Conservation (phyloP, 192 early-diverging fungal genomes). For the Radiomyces spectabilis region DNA sequence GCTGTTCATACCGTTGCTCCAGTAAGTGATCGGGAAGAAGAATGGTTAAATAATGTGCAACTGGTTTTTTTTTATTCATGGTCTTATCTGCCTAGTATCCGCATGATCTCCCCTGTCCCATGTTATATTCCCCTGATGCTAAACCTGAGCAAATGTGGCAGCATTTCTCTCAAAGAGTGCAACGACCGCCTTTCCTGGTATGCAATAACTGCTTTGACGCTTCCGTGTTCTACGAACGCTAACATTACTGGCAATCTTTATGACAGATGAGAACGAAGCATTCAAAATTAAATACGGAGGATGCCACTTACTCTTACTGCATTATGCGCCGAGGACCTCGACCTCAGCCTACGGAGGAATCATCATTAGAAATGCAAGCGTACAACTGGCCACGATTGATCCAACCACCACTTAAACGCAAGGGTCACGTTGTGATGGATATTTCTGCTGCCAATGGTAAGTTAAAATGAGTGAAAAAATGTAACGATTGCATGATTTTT, state of each 20-base stretch:
- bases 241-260: too few relatives aligned
- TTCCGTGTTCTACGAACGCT: too few relatives aligned
- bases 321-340: constrained; percentile 61
- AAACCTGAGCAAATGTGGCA: constrained; percentile 54
- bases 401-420: constrained; percentile 69
- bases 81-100: constrained; percentile 43
- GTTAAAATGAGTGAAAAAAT: background rate
- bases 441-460: constrained; percentile 44
- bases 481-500: too few relatives aligned
- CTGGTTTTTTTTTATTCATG: background rate
- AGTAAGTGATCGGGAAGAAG: constrained; percentile 28
- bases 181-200: constrained; percentile 53
- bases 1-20: constrained; percentile 73
- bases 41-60: background rate
- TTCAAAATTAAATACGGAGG: constrained; percentile 60
- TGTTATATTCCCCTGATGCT: constrained; percentile 35
- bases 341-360: constrained; percentile 15
- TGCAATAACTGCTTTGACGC: too few relatives aligned
- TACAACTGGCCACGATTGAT: constrained; percentile 67
- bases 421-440: constrained; percentile 70
- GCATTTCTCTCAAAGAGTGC: constrained; percentile 75
- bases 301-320: constrained; percentile 72
- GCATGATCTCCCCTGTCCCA: constrained; percentile 67
- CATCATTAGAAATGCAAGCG: constrained; percentile 27
- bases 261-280: constrained; percentile 56